Base-by-base conservation (phyloP, 331 rosid species). In the Erythrophleum ivorense region DNA sequence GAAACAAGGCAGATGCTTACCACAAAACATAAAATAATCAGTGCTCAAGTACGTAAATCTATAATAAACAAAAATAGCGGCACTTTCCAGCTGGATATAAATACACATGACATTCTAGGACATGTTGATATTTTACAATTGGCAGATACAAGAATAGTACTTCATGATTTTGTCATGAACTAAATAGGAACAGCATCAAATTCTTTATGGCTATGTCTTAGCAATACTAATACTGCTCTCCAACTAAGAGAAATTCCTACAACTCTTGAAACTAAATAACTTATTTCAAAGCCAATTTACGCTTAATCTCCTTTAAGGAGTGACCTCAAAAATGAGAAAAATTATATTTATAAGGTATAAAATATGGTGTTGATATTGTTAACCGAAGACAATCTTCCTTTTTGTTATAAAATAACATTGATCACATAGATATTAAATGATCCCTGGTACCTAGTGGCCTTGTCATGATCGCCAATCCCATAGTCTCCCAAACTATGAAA, bases 281-380 rank as follows among this genome's bases (percentile, higher is more conserved):
- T 55, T 14, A 49, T 38, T 15, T 63, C 45, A 55, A 69, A 16
- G 59, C 31, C 77, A 69, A 40, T 43, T 41, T 24, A 76, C 18
- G 60, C 24, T 15, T 62, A 48, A 7, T 40, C 18, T 16, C 46
- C 31, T 78, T 34, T 9, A 55, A 24, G 29, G 29, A 24, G 29
- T 24, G 29, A 24, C 29, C 29, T 24, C 29, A 24, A 82, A 52
- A 43, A 19, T 8, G 67, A 7, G 64, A 34, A 10, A 16, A 46
- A 7, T 18, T 29, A 66, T 45, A 6, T 7, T 45, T 11, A 48
- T 52, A 57, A 45, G 71, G 63, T 6, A 33, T 33, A 65, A 66
- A 67, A 68, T 16, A 68, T 58, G 73, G 18, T 59, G 9, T 3
- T 67, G 66, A 82, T 29, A 59, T 36, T 70, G 34, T 59, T 67